Evolutionary conservation across 768 basidiomycete genomes (phyloP).

Genomic region (Mycena venus): DNA sequence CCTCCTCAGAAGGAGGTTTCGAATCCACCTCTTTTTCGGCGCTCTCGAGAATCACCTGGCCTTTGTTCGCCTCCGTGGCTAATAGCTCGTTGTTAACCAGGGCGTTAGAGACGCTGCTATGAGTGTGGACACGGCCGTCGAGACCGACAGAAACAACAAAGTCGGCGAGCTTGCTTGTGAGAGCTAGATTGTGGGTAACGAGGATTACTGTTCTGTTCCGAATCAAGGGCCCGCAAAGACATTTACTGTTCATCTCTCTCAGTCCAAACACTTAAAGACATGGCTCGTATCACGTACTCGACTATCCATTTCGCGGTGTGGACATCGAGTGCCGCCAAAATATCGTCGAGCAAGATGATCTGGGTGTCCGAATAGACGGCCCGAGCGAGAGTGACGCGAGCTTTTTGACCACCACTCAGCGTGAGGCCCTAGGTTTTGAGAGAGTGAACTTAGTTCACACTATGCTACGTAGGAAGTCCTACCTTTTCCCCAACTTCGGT

Average conservation of each 20-base stretch:
- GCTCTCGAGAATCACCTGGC: conserved; percentile 50
- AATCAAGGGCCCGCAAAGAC: conserved; percentile 48
- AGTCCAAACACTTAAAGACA: background rate
- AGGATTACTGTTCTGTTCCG: conserved; percentile 58
- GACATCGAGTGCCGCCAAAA: conserved; percentile 75
- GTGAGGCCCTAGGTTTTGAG: conserved; percentile 13
- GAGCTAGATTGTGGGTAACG: conserved; percentile 63
- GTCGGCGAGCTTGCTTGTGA: conserved; percentile 54
- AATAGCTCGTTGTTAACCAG: conserved; percentile 51
- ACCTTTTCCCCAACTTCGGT: conserved; percentile 33
- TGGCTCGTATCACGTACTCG: conserved; percentile 40
- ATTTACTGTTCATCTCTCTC: conserved; percentile 38
- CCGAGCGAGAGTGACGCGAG: conserved; percentile 60
- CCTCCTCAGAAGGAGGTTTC: conserved; percentile 34
- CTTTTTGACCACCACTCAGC: conserved; percentile 49
- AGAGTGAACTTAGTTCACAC: background rate
- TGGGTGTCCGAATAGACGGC: conserved; percentile 64
- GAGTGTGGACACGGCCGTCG: conserved; percentile 58
- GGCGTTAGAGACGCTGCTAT: conserved; percentile 57
- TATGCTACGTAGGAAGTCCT: background rate
- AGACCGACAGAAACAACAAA: conserved; percentile 58
- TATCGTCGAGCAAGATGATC: conserved; percentile 80
- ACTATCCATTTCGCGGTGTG: conserved; percentile 89
- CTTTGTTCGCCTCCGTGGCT: conserved; percentile 58
- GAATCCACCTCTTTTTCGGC: conserved; percentile 37